Conservation (phyloP, 495 filamentous ascomycete species). For the Filosporella fistucella region DNA sequence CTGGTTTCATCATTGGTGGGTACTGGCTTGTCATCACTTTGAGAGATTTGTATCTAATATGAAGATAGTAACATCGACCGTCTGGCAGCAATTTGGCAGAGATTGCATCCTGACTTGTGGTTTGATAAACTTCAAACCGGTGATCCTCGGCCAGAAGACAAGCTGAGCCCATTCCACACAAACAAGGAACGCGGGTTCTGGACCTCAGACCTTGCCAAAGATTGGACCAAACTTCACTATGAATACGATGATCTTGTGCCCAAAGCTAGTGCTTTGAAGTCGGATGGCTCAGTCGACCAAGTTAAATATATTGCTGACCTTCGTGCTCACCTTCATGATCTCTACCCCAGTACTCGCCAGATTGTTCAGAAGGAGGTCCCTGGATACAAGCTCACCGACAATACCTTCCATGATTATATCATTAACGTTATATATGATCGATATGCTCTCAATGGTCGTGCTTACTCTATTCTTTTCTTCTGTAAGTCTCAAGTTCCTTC, state of each 20-base stretch:
- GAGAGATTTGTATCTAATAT: slow-evolving; percentile 1
- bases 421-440: slow-evolving; percentile 4
- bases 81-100: slow-evolving; percentile 32
- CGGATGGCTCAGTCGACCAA: not conserved
- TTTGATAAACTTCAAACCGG: slow-evolving; percentile 11
- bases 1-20: slow-evolving; percentile 31
- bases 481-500: too few species aligned
- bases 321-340: not conserved
- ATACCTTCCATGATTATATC: not conserved
- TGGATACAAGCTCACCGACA: not conserved
- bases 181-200: not conserved
- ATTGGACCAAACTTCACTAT: slow-evolving; percentile 17
- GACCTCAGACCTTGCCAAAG: slow-evolving; percentile 7
- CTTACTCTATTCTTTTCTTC: not conserved
- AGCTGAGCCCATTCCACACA: not conserved
- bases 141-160: slow-evolving; percentile 2
- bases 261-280: not conserved
- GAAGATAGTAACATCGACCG: slow-evolving; percentile 24
- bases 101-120: slow-evolving; percentile 28
- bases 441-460: slow-evolving; percentile 6
- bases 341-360: not conserved
- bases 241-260: slow-evolving; percentile 8
- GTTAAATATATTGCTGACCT: not conserved
- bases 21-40: not conserved
- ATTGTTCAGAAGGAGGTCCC: not conserved